Conservation (phyloP, 108 stramenopile species). For the Pseudonitzschia multiseries region DNA sequence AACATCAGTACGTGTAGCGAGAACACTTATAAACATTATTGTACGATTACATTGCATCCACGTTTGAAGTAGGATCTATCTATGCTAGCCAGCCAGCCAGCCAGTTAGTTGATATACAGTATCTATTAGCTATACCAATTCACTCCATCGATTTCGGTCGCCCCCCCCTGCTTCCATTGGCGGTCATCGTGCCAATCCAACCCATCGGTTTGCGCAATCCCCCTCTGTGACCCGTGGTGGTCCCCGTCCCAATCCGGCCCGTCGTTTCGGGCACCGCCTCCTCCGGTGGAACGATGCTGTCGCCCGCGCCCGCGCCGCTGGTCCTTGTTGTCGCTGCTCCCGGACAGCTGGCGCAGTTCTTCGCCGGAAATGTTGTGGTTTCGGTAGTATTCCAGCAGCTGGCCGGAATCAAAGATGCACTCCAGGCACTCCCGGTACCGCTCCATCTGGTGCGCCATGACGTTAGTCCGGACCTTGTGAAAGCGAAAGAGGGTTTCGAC, state of each 20-base stretch:
- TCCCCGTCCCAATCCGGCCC: too few relatives aligned
- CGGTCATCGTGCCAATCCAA: background rate
- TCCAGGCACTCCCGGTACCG: constrained; percentile 73
- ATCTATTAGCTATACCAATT: background rate
- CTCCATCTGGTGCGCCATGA: constrained; percentile 63
- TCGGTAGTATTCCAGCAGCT: constrained; percentile 70
- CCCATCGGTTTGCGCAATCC: background rate
- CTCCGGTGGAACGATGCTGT: background rate
- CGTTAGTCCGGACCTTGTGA: constrained; percentile 67
- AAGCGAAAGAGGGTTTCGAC: constrained; percentile 83
- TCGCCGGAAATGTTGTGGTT: constrained; percentile 38
- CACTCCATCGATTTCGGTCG: background rate
- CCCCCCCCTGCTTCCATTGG: background rate
- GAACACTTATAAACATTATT: too few relatives aligned
- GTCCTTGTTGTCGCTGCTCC: background rate
- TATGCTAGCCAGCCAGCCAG: too few relatives aligned
- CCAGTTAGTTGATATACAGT: too few relatives aligned
- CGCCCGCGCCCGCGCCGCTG: background rate
- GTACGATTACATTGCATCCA: too few relatives aligned
- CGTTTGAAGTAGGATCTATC: too few relatives aligned
- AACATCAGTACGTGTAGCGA: too few relatives aligned
- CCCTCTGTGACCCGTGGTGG: background rate
- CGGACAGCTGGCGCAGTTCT: background rate
- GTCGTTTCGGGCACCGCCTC: too few relatives aligned
- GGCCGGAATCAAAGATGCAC: constrained; percentile 55